phyloP scores from a whole-genome alignment of 371 early-diverging fungal species.

The Sporodiniella umbellata region DNA sequence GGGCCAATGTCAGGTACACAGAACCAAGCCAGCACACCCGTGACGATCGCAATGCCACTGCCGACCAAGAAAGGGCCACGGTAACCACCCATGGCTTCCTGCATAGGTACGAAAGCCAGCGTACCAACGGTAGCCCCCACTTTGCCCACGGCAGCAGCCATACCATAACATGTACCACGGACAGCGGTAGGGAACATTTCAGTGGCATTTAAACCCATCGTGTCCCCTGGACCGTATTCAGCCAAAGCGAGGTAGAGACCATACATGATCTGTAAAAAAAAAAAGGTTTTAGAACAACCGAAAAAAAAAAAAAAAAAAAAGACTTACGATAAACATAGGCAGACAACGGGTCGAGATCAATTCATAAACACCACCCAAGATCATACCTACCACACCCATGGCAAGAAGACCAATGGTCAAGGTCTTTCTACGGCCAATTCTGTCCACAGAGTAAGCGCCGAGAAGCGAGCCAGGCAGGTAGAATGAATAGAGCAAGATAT shows the following conservation, averaged over 20 bases:
- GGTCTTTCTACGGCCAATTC: constrained; percentile 55
- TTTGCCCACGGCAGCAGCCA: constrained; percentile 58
- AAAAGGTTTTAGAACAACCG: too few species aligned
- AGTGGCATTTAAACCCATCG: constrained; percentile 54
- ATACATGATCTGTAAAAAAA: constrained; percentile 38
- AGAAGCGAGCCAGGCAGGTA: constrained; percentile 57
- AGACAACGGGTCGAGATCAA: constrained; percentile 42
- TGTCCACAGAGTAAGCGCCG: constrained; percentile 55
- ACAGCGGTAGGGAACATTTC: constrained; percentile 59
- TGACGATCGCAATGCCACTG: constrained; percentile 33
- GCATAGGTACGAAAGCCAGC: constrained; percentile 39
- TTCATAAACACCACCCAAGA: constrained; percentile 52
- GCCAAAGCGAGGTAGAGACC: constrained; percentile 58
- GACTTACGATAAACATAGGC: constrained; percentile 54
- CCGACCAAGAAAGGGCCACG: constrained; percentile 41
- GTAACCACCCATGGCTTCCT: constrained; percentile 30
- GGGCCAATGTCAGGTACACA: constrained; percentile 32
- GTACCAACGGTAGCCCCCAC: constrained; percentile 53
- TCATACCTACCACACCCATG: constrained; percentile 57
- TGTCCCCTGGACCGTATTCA: constrained; percentile 62
- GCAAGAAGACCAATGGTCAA: constrained; percentile 53
- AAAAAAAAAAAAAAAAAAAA: too few species aligned
- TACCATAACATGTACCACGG: constrained; percentile 61
- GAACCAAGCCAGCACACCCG: constrained; percentile 30
- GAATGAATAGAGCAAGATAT: constrained; percentile 55